Conservation (phyloP, 148 eudicot genomes). For the Arbutus unedo region DNA sequence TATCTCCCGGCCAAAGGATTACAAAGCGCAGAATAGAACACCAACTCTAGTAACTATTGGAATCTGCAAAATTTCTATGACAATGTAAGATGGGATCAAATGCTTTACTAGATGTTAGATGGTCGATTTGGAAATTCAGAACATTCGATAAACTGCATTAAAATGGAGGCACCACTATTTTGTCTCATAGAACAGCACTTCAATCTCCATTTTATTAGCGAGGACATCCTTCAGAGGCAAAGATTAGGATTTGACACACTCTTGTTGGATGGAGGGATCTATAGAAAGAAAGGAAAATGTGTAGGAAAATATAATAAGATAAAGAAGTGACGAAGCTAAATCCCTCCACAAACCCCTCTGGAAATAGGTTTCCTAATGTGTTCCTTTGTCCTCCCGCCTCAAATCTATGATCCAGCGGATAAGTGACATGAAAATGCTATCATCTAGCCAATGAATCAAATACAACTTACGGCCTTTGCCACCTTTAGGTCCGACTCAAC, state of each 20-base stretch:
- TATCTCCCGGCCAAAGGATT: background rate
- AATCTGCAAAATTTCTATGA: background rate
- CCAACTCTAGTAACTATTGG: background rate
- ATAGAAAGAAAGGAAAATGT: background rate
- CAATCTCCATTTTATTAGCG: conserved; percentile 2
- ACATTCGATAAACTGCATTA: background rate
- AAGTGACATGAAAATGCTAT: background rate
- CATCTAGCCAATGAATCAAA: background rate
- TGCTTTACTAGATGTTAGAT: background rate
- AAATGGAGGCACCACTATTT: conserved; percentile 1
- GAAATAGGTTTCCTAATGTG: background rate
- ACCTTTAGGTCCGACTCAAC: background rate
- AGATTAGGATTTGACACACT: background rate
- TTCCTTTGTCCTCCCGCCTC: background rate
- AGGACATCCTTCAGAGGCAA: background rate
- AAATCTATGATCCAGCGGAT: background rate
- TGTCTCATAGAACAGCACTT: background rate
- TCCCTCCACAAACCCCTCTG: background rate
- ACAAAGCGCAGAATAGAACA: background rate
- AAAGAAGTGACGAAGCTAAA: background rate
- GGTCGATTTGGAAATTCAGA: background rate
- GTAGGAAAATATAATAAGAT: background rate
- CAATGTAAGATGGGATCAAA: conserved; percentile 1
- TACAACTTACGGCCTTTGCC: background rate
- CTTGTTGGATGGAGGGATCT: background rate